Conservation (phyloP, 2,329 filamentous ascomycete species). For the Fusarium nelsonii region DNA sequence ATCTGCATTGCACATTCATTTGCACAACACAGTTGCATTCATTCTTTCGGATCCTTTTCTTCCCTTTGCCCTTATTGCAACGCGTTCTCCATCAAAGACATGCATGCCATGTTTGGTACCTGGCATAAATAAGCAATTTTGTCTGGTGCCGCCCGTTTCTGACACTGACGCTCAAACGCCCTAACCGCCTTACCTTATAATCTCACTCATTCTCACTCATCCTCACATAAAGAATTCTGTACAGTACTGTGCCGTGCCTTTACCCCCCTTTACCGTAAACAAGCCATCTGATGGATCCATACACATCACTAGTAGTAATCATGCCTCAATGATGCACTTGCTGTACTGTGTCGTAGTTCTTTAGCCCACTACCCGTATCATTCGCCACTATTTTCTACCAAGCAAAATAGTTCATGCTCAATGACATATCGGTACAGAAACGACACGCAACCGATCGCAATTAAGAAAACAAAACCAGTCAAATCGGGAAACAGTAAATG, state of each 20-base stretch:
- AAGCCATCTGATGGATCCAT: constrained; percentile 14
- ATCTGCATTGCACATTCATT: constrained; percentile 17
- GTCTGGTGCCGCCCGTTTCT: constrained; percentile 21
- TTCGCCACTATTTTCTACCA: constrained; percentile 31
- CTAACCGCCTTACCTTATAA: constrained; percentile 9
- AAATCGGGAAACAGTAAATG: constrained; percentile 34
- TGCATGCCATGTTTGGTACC: constrained; percentile 9
- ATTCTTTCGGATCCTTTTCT: not conserved
- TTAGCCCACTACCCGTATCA: not conserved
- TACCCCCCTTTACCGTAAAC: constrained; percentile 1
- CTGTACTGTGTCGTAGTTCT: not conserved
- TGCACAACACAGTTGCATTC: not conserved
- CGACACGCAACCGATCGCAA: constrained; percentile 38
- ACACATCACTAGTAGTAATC: not conserved
- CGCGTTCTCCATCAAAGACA: constrained; percentile 6
- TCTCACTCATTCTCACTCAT: constrained; percentile 10
- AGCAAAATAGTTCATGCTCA: constrained; percentile 26
- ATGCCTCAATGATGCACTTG: constrained; percentile 19
- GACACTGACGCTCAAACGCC: constrained; percentile 30
- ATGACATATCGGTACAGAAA: constrained; percentile 21
- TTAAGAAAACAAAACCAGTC: constrained; percentile 19
- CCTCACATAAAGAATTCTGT: not conserved
- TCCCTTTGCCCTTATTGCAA: not conserved
- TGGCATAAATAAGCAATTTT: constrained; percentile 25
- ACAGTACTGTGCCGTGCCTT: not conserved